phyloP scores from a whole-genome alignment of 2,329 filamentous ascomycete species.

The Nemania diffusa region DNA sequence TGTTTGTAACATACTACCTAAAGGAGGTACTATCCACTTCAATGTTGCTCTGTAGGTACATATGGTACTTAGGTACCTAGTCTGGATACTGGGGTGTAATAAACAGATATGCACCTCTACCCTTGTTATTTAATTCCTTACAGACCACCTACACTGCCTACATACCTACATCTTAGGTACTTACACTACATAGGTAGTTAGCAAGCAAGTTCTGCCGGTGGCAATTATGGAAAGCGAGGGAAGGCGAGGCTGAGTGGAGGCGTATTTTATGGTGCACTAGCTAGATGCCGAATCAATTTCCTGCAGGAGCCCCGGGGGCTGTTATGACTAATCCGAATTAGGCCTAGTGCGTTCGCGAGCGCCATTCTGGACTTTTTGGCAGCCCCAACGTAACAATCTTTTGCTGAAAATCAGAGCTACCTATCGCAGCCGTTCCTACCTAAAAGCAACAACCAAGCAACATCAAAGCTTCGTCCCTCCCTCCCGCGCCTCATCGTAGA shows the following conservation, averaged over 20 bases:
- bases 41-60: no score
- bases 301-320: constrained; percentile 32
- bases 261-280: background rate
- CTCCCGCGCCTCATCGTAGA: constrained; percentile 14
- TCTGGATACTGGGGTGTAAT: no score
- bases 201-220: constrained; percentile 1
- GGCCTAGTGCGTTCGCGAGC: constrained; percentile 21
- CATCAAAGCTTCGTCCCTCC: constrained; percentile 30
- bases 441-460: constrained; percentile 30
- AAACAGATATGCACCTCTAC: no score
- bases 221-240: constrained; percentile 11
- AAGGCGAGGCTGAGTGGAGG: constrained; percentile 31
- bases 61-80: no score
- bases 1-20: no score
- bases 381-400: constrained; percentile 30
- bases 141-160: background rate
- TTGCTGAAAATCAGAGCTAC: constrained; percentile 39
- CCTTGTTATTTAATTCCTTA: no score
- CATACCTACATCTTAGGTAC: background rate
- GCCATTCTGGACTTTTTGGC: constrained; percentile 34
- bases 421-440: constrained; percentile 36
- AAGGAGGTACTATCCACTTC: no score
- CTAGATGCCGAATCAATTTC: constrained; percentile 30
- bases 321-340: constrained; percentile 4
- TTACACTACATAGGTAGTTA: background rate